Base-by-base conservation (phyloP, 1,139 yeast genomes). In the Hyphopichia fennica region DNA sequence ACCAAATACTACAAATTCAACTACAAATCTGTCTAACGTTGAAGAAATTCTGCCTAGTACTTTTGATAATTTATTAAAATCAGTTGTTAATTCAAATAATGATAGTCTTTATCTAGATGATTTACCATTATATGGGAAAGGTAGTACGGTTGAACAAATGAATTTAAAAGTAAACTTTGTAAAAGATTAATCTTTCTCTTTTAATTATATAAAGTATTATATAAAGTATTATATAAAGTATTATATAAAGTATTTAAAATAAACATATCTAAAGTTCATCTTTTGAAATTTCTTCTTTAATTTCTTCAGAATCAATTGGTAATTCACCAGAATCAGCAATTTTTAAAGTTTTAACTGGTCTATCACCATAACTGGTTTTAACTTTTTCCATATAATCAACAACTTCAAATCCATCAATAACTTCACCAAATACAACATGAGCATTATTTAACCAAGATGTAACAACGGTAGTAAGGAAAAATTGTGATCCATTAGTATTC, bases 351-450 rank as follows among this genome's bases (percentile, higher is more conserved):
- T 70, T 67, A 37, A 63, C 58, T 29, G 90, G 89, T 52, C 65
- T 74, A 60, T 79, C 81, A 31, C 72, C 69, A 40, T 65, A 56
- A 45, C 64, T 59, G 32, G 82, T 80, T 53, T 75, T 66, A 46
- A 76, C 81, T 40, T 64, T 67, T 54, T 81, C 87, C 53, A 79
- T 75, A 56, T 71, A 64, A 45, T 74, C 69, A 34, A 81, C 81
- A 13, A 83, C 77, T 34, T 83, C 86, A 57, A 77, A 67, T 18
- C 93, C 93, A 40, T 82, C 87, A 10, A 81, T 46, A 41, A 86
- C 84, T 63, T 85, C 87, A 44, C 95, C 95, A 56, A 86, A 86
- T n/a, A 85, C 93, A 51, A 86, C 95, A 62, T 86, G 90, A 19
- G 65, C 67, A 33, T 84, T 85, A 62, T 84, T 80, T 54, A 86